Evolutionary conservation across 805 yeast genomes (phyloP), one percentile per base, ranked within the genome.

Genomic region (Cyberlindnera samutprakarnensis): DNA sequence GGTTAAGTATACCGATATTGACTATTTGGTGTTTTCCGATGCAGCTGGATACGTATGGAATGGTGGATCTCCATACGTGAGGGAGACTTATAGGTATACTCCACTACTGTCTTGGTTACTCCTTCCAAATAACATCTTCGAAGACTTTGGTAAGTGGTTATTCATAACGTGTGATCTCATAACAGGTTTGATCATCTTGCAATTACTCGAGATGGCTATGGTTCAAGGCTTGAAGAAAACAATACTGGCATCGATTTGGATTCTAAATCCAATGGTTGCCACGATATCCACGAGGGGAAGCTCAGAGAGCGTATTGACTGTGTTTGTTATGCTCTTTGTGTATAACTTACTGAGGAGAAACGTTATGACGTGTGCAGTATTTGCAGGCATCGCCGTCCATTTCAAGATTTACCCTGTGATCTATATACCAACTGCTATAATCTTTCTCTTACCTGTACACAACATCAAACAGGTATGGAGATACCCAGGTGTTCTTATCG

Each of bases 251-350:
- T 56, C 79, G 3, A 59, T 90, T 5, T 92, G 97, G 97, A 64
- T 92, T 14, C 64, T 86, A 44, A 92, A 92, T 53, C 97, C 98
- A 12, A 83, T 92, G 92, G 97, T 88, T 1, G 74, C 80, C 20
- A 86, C 95, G 1, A 92, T 92, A 30, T 78, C 90, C 42, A 86
- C 96, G 0, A 66, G 98, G 28, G 98, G 98, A 2, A 83, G 92
- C 18, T 81, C 95, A 0, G 98, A 92, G 50, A 87, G 96, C 39
- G 66, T 92, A 1, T 56, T 92, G 28, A 85, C 94, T 2, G 87
- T 84, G 20, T 61, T 90, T 43, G 70, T 87, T 4, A 70, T 86
- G 67, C 51, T 68, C 7, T 59, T 77, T 25, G 47, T 83, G 1
- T 75, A 72, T 45, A 59, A 51, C 24, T 48, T 78, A n/a, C 36